phyloP scores from a whole-genome alignment of 768 basidiomycete species.

The Calocera cornea region DNA sequence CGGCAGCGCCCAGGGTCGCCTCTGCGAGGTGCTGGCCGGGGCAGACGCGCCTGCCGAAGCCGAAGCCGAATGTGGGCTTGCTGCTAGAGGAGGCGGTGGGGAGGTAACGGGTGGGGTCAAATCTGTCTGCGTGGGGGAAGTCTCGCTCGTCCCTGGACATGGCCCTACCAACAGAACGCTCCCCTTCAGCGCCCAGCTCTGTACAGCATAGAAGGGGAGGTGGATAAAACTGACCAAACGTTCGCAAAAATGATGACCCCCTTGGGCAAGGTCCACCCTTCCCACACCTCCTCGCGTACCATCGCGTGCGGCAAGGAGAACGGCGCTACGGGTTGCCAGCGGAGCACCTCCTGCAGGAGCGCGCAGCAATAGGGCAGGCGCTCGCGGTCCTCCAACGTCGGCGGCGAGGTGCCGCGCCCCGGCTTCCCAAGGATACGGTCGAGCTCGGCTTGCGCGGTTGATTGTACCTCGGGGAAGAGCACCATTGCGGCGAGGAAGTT shows the following conservation, averaged over 20 bases:
- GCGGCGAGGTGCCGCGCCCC: too few relatives aligned
- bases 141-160: not conserved
- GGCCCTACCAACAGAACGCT: too few relatives aligned
- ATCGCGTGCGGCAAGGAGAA: conserved; percentile 36
- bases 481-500: not conserved
- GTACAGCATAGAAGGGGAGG: not conserved
- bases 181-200: too few relatives aligned
- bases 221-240: not conserved
- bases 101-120: conserved; percentile 4
- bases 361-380: not conserved
- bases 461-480: not conserved
- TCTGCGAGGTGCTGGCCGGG: not conserved
- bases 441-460: not conserved
- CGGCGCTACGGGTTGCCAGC: conserved; percentile 18
- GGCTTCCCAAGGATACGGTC: not conserved
- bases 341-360: conserved; percentile 1
- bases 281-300: conserved; percentile 17
- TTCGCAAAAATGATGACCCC: not conserved
- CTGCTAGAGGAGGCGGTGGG: too few relatives aligned
- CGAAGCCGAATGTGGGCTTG: too few relatives aligned
- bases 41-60: too few relatives aligned
- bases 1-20: not conserved
- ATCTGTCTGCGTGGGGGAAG: not conserved
- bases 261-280: not conserved
- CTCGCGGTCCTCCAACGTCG: not conserved